Evolutionary conservation across 2,329 filamentous ascomycete species (phyloP), one percentile per base, ranked within the genome.

Genomic region (Chrysoporthe austroafricana): DNA sequence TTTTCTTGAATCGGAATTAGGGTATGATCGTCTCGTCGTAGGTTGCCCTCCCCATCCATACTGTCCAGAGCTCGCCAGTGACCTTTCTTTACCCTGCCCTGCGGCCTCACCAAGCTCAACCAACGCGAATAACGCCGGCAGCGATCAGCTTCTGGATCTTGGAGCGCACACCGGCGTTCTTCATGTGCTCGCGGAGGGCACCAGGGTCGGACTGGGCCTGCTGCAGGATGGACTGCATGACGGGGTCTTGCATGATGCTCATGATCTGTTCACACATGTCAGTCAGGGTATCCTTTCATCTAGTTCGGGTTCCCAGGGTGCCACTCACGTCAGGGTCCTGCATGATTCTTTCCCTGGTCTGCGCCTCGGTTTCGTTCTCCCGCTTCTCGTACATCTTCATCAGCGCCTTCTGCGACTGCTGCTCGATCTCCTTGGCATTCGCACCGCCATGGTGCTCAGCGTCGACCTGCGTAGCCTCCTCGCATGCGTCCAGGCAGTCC

Each of bases 141-240:
- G 93, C 93, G 72, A 97, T 90, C 74, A 98, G 83, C 83, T 97
- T 97, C 85, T 97, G 93, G 72, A 99, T 91, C 87, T 97, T 97
- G 74, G 87, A 87, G 69, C 90, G 86, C 73, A 99, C 92, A 68
- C 85, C 86, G 0, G 93, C 88, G 83, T 98, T 99, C 84, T 90
- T 92, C 92, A 99, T 97, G 81, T 99, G 96, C 79, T 99, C 95
- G 78, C 96, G 91, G 71, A 99, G 87, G 58, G 96, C 96, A 61
- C 91, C 91, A 21, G 96, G 96, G 76, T 99, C 92, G 66, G 88
- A 89, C 85, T 98, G 97, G 58, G 96, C 96, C 82, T 99, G 96
- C 79, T 98, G 94, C 66, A 98, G 88, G 73, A 97, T 97, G 72
- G 91, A 91, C 82, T 99, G 94, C 95, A 99, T 98, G 77, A 99